Evolutionary conservation across 2,329 filamentous ascomycete species (phyloP), one percentile per base, ranked within the genome.

Genomic region (Clarireedia sp.): DNA sequence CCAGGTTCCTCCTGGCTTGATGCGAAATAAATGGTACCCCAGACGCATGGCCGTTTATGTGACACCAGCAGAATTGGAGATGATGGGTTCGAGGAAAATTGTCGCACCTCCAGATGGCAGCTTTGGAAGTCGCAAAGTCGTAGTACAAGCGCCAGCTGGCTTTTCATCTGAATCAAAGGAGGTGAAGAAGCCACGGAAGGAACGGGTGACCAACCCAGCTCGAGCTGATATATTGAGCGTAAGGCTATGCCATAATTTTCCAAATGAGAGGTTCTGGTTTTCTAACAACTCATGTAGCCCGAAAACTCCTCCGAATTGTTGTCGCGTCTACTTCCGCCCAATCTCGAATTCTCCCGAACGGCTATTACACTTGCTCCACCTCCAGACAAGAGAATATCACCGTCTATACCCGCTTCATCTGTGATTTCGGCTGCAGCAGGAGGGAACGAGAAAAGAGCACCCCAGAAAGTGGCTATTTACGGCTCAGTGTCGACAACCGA

Each of bases 1-100:
- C 19, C 75, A 78, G 33, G 70, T 81, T 43, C 67, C 74, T n/a
- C 67, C 70, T 16, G 75, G 78, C 21, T 69, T 72, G 38, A 81
- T 83, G 78, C 73, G 79, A 60, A 80, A 80, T 64, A 67, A 69
- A 53, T 80, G 74, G 74, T 80, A 76, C 60, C 78, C 78, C 3
- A 66, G 66, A 44, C 69, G 72, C 56, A 69, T 75, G 59, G 79
- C 79, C 59, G 72, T 77, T 64, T 82, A 82, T 67, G 70, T 80
- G 21, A 73, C 76, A 46, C 61, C 65, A 37, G 64, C 67, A 40
- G 73, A 77, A 58, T 57, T 75, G 46, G 72, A 74, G 63, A 67
- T 73, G 55, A 64, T 80, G 41, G 72, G 72, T 57, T 54, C 36
- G 44, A 54, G 44, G 43, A 61, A 60, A 51, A 72, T 73, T 59